Evolutionary conservation across 306 rosid species (phyloP), one percentile per base, ranked within the genome.

Genomic region (Echinosophora koreensis): DNA sequence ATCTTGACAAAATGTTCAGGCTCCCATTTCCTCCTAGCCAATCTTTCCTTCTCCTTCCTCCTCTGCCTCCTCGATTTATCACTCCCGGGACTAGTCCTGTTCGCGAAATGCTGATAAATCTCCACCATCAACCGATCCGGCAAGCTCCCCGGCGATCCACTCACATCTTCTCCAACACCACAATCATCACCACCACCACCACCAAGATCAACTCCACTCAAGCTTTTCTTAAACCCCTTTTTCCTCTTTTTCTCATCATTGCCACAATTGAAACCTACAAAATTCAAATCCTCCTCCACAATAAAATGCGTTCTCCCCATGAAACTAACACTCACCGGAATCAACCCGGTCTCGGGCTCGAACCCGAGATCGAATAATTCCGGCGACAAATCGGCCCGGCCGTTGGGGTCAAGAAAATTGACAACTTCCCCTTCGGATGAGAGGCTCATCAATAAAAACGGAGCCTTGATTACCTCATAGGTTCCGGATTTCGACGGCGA

Each of bases 1-100:
- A 95, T 87, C 93, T 95, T 95, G 9, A 95, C 99, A 62, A 91
- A 95, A 89, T 95, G 98, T 79, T 95, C 94, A 27, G 97, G 75
- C 85, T 90, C 98, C 99, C 88, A 87, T 58, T 81, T 95, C 90
- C 90, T 87, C 80, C 82, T 87, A 17, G 88, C 87, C 16, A 86
- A 79, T 69, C 92, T 89, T 71, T 89, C 94, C 89, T 84, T 92
- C 79, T 88, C 91, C 81, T 64, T 85, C 84, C 88, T 89, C 78
- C 98, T 88, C 81, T 91, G 97, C 80, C 88, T 88, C 89, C 98
- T 88, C 4, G 88, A 84, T 42, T 88, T 85, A 14, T 93, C 97
- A 2, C 90, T 85, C 3, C 87, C 90, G 0, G 99, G 99, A 58
- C 96, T 92, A 28, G 88, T 89, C 77, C 87, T 75, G 80, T 95